Conservation (phyloP, 768 basidiomycete species). For the Saitozyma sp. region DNA sequence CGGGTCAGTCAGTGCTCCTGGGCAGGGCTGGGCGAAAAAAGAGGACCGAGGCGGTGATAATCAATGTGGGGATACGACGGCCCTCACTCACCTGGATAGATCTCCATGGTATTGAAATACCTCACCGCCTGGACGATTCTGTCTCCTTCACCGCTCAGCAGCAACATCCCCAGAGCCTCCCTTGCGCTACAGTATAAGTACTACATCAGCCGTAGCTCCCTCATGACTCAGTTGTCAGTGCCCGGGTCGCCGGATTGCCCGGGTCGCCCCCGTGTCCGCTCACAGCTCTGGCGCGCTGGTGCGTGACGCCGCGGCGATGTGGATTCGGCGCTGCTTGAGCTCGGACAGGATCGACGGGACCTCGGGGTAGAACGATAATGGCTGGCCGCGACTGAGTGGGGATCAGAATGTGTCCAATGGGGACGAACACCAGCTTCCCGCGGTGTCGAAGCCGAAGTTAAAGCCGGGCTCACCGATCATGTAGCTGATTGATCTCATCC, state of each 20-base stretch:
- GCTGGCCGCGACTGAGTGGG: constrained; percentile 58
- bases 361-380: constrained; percentile 71
- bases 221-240: background rate
- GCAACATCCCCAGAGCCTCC: constrained; percentile 62
- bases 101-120: constrained; percentile 51
- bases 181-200: too few species aligned
- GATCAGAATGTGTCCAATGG: background rate
- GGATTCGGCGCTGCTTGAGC: constrained; percentile 54
- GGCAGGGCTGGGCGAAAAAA: too few species aligned
- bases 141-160: constrained; percentile 44
- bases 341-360: constrained; percentile 71
- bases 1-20: too few species aligned
- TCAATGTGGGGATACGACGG: constrained; percentile 26
- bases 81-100: constrained; percentile 11
- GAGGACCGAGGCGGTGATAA: too few species aligned
- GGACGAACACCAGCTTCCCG: too few species aligned
- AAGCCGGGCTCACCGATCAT: constrained; percentile 42
- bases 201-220: constrained; percentile 10
- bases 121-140: constrained; percentile 48
- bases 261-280: constrained; percentile 49
- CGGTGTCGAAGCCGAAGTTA: background rate
- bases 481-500: constrained; percentile 50
- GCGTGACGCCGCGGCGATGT: constrained; percentile 72
- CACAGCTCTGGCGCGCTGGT: constrained; percentile 70
- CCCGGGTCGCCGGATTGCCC: background rate